Percentiles rank a stretch among this genome's conserved stretches.
Evolutionary conservation across 352 stramenopile species (phyloP).

Genomic region (Phytopythium sindhum): DNA sequence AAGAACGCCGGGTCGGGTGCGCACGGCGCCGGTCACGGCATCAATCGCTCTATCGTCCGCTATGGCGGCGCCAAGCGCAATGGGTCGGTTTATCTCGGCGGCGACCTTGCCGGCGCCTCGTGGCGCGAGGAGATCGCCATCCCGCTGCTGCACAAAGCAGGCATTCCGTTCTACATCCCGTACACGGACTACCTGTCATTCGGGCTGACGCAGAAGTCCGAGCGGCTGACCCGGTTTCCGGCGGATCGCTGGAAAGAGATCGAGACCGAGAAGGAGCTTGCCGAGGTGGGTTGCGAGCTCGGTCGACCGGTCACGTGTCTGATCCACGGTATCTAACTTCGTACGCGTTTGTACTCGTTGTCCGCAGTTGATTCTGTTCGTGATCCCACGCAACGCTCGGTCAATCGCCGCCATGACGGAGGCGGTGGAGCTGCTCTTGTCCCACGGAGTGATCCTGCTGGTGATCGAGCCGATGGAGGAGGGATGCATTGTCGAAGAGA

Average conservation of each 20-base stretch:
- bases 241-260: conserved; percentile 52
- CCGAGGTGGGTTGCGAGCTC: conserved; percentile 35
- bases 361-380: conserved; percentile 65
- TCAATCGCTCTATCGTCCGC: conserved; percentile 1
- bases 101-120: conserved; percentile 64
- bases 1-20: conserved; percentile 17
- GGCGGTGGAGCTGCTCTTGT: conserved; percentile 73
- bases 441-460: conserved; percentile 63
- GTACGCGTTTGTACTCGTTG: neutral
- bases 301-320: neutral
- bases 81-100: conserved; percentile 70
- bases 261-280: conserved; percentile 52
- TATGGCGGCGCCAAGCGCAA: conserved; percentile 11
- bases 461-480: conserved; percentile 73
- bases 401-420: conserved; percentile 85
- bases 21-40: neutral
- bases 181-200: conserved; percentile 71
- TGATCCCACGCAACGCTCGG: conserved; percentile 68
- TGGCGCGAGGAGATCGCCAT: conserved; percentile 78
- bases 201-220: conserved; percentile 37
- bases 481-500: conserved; percentile 47
- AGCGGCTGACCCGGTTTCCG: conserved; percentile 22
- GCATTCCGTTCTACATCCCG: conserved; percentile 73
- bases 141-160: conserved; percentile 61
- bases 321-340: neutral